These are phyloP conservation scores for Trichophyton schoenleinii DNA, from an alignment of 2,329 filamentous ascomycete species.

Conservation along the genomic window DNA sequence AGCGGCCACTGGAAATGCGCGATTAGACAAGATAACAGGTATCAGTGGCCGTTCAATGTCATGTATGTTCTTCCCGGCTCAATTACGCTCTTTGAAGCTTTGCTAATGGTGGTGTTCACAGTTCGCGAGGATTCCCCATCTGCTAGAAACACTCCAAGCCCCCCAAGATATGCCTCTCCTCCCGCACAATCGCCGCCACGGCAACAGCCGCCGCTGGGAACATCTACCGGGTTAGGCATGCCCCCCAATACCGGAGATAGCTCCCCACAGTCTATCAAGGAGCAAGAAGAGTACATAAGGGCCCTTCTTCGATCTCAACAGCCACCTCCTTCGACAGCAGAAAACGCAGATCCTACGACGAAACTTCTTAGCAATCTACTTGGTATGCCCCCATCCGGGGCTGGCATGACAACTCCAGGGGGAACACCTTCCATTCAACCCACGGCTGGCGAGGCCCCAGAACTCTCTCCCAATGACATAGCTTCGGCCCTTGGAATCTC, in stretches of 20 bases:
- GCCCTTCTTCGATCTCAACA: conserved; percentile 26
- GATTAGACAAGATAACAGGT: conserved; percentile 50
- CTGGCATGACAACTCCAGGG: conserved; percentile 18
- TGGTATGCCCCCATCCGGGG: conserved; percentile 16
- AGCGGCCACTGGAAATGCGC: conserved; percentile 43
- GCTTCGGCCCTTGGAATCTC: conserved; percentile 34
- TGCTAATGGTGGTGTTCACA: conserved; percentile 5
- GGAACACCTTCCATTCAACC: conserved; percentile 13
- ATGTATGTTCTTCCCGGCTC: neutral
- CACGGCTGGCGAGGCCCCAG: conserved; percentile 7
- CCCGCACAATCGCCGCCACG: neutral
- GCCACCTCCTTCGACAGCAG: conserved; percentile 14
- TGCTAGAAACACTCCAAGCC: conserved; percentile 8
- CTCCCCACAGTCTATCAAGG: conserved; percentile 24
- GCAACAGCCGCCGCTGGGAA: neutral
- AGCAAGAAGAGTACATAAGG: conserved; percentile 34
- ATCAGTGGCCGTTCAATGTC: conserved; percentile 42
- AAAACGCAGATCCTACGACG: conserved; percentile 23
- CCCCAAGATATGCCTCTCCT: conserved; percentile 4
- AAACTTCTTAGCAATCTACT: conserved; percentile 27
- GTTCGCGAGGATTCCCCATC: conserved; percentile 17
- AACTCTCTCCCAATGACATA: conserved; percentile 21
- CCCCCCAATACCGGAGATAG: conserved; percentile 17
- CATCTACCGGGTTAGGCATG: conserved; percentile 6
- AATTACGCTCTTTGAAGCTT: neutral